Conservation (phyloP, 2,329 filamentous ascomycete species). For the Fonsecaea monophora region DNA sequence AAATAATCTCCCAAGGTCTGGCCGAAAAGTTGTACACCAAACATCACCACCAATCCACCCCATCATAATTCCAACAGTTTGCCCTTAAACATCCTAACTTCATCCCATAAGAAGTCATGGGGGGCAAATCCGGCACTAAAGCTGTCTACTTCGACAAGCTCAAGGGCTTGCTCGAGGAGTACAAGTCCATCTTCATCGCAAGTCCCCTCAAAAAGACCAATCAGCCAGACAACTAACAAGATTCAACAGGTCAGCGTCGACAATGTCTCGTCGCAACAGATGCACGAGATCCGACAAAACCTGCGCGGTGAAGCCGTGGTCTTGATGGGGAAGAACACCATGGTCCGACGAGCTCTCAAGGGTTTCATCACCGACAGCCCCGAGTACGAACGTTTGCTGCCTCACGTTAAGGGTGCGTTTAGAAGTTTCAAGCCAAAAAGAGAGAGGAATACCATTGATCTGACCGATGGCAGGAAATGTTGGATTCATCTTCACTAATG, state of each 20-base stretch:
- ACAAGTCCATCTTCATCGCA: slow-evolving; percentile 95
- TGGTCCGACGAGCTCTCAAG: slow-evolving; percentile 98
- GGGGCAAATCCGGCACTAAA: slow-evolving; percentile 95
- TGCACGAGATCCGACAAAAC: slow-evolving; percentile 98
- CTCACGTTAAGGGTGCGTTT: slow-evolving; percentile 79
- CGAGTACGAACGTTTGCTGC: slow-evolving; percentile 97
- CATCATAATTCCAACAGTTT: slow-evolving; percentile 42
- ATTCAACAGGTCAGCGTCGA: slow-evolving; percentile 62
- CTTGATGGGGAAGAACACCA: slow-evolving; percentile 99
- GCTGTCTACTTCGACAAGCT: slow-evolving; percentile 99
- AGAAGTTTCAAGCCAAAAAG: slow-evolving; percentile 17
- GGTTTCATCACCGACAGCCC: slow-evolving; percentile 88
- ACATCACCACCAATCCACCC: slow-evolving; percentile 38
- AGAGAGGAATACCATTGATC: slow-evolving; percentile 17
- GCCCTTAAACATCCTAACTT: slow-evolving; percentile 99
- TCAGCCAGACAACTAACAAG: slow-evolving; percentile 20
- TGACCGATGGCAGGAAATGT: slow-evolving; percentile 72
- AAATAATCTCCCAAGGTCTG: slow-evolving; percentile 20
- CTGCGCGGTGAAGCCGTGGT: slow-evolving; percentile 93
- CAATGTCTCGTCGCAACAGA: slow-evolving; percentile 99
- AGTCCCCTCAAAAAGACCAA: slow-evolving; percentile 15
- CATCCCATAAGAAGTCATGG: slow-evolving; percentile 93
- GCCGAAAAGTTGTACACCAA: slow-evolving; percentile 26
- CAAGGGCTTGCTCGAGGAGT: slow-evolving; percentile 94
- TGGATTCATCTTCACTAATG: slow-evolving; percentile 99